Conservation (phyloP, 805 yeast genomes). For the Suhomyces faveliae region DNA sequence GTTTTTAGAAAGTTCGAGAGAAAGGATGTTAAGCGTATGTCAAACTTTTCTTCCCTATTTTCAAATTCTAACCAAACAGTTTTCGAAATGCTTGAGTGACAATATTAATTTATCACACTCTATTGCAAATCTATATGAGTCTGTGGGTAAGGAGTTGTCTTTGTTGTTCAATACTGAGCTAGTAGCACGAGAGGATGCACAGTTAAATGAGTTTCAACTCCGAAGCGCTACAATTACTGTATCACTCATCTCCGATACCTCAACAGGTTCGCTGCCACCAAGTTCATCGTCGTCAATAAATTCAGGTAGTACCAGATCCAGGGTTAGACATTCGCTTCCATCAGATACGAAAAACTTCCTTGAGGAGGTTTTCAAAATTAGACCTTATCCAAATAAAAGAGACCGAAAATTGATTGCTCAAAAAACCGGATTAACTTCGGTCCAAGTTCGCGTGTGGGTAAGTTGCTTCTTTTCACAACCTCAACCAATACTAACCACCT, state of each 20-base stretch:
- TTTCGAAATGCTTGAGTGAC: not conserved
- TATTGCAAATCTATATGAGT: not conserved
- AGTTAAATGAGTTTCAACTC: not conserved
- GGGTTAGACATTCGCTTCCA: not conserved
- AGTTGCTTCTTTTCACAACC: slow-evolving; percentile 9
- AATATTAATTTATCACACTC: not conserved
- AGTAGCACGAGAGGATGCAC: not conserved
- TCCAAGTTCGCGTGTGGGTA: slow-evolving; percentile 36
- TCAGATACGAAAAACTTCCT: slow-evolving; percentile 10
- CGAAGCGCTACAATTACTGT: not conserved
- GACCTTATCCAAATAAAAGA: slow-evolving; percentile 24
- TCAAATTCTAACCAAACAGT: not conserved
- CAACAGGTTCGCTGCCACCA: not conserved
- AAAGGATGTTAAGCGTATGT: slow-evolving; percentile 5
- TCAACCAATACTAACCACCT: slow-evolving; percentile 9
- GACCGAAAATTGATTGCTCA: slow-evolving; percentile 28
- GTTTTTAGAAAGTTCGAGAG: slow-evolving; percentile 1
- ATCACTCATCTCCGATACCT: not conserved
- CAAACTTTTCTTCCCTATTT: no score
- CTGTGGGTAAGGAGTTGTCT: not conserved
- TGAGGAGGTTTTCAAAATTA: slow-evolving; percentile 12
- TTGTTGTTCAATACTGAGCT: not conserved
- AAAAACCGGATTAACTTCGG: slow-evolving; percentile 22
- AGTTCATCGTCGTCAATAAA: not conserved
- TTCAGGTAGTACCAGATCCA: not conserved